phyloP scores from a whole-genome alignment of 495 filamentous ascomycete genomes.

The Aspergillus wentii region DNA sequence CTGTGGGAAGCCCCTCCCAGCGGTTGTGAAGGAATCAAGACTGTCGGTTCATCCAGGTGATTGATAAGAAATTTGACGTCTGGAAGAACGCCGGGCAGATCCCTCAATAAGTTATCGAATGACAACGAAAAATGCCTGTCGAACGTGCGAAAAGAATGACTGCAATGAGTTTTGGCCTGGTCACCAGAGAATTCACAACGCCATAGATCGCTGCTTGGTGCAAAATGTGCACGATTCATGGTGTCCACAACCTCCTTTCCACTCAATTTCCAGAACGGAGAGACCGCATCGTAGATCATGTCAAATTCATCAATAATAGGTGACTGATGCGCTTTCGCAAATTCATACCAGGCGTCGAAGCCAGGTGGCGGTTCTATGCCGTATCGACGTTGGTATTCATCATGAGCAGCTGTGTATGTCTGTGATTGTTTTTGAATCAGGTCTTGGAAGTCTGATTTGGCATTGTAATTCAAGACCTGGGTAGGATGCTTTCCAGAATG shows the following conservation, averaged over 20 bases:
- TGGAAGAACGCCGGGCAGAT: constrained; percentile 1
- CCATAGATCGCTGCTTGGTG: constrained; percentile 2
- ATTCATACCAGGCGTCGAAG: constrained; percentile 63
- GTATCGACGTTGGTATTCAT: constrained; percentile 49
- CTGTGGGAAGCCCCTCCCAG: not conserved
- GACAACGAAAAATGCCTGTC: not conserved
- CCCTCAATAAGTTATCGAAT: constrained; percentile 1
- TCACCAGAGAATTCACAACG: constrained; percentile 2
- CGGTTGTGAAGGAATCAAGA: constrained; percentile 1
- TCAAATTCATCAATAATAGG: constrained; percentile 58
- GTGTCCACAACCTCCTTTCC: not conserved
- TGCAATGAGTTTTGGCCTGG: not conserved
- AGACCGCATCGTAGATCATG: not conserved
- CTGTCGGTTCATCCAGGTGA: constrained; percentile 8
- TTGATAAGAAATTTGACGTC: constrained; percentile 6
- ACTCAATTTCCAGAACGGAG: constrained; percentile 2
- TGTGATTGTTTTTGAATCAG: constrained; percentile 42
- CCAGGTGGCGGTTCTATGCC: constrained; percentile 52
- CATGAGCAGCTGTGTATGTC: constrained; percentile 37
- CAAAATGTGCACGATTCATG: not conserved
- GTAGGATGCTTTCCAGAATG: constrained; percentile 37
- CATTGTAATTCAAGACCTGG: constrained; percentile 45
- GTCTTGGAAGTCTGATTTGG: constrained; percentile 38
- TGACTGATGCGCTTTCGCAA: constrained; percentile 48
- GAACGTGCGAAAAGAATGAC: constrained; percentile 1